Evolutionary conservation across 192 early-diverging fungal genomes (phyloP).

Genomic region (Chytriomyces sp.): DNA sequence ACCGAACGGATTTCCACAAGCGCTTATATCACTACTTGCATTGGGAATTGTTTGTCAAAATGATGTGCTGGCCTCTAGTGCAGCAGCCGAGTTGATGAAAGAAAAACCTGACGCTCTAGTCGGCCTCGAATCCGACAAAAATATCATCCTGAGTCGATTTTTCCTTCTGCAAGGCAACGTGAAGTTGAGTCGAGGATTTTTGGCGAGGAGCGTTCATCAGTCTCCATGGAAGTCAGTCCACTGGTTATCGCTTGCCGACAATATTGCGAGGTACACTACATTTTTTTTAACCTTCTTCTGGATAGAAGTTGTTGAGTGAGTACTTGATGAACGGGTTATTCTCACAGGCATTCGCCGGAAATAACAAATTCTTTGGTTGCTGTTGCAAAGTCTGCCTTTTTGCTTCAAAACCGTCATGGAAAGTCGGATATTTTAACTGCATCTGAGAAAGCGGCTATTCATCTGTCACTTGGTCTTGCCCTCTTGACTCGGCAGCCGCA

Average conservation of each 20-base stretch:
- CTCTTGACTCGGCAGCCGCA: slow-evolving; percentile 8
- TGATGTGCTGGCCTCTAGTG: slow-evolving; percentile 62
- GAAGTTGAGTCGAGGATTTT: slow-evolving; percentile 44
- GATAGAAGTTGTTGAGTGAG: neutral
- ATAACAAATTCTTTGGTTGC: slow-evolving; percentile 6
- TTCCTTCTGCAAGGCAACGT: slow-evolving; percentile 43
- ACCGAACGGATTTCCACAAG: slow-evolving; percentile 60
- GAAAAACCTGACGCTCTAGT: slow-evolving; percentile 36
- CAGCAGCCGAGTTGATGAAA: slow-evolving; percentile 71
- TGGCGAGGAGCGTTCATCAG: slow-evolving; percentile 45
- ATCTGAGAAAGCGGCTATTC: neutral
- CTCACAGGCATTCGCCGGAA: slow-evolving; percentile 23
- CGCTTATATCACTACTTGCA: slow-evolving; percentile 71
- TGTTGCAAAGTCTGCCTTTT: slow-evolving; percentile 15
- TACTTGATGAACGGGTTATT: neutral
- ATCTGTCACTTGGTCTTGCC: slow-evolving; percentile 22
- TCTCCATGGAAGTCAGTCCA: slow-evolving; percentile 43
- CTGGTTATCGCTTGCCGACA: slow-evolving; percentile 42
- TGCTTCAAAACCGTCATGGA: slow-evolving; percentile 14
- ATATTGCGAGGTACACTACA: slow-evolving; percentile 21
- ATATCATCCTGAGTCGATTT: slow-evolving; percentile 37
- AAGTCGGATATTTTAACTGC: neutral
- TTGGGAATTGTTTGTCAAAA: slow-evolving; percentile 72
- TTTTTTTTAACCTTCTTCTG: neutral
- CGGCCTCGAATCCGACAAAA: slow-evolving; percentile 27